Conservation (phyloP, 78 protist species). For the Thecamonas trahens region DNA sequence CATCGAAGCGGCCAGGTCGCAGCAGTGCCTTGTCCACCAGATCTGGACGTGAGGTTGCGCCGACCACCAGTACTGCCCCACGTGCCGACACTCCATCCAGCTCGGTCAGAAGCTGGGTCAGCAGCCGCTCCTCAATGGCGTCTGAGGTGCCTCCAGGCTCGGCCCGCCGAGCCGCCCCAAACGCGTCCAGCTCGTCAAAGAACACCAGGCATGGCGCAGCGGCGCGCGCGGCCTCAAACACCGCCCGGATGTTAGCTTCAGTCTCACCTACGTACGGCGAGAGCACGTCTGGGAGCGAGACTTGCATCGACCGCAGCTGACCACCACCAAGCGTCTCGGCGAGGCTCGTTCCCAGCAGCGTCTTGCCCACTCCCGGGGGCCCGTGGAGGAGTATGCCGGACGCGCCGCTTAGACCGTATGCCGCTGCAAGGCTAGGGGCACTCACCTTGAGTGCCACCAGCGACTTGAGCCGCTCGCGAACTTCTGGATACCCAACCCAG, state of each 20-base stretch:
- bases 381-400: slow-evolving; percentile 97
- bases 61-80: neutral
- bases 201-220: slow-evolving; percentile 44
- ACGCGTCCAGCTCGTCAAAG: slow-evolving; percentile 64
- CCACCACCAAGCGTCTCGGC: no score
- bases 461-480: no score
- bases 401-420: no score
- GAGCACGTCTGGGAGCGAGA: slow-evolving; percentile 21
- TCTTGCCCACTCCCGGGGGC: slow-evolving; percentile 99
- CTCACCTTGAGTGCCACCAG: no score
- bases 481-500: no score
- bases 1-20: slow-evolving; percentile 22
- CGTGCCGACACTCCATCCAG: slow-evolving; percentile 7
- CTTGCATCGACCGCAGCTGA: no score
- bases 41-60: neutral
- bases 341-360: no score
- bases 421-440: no score
- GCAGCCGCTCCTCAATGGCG: slow-evolving; percentile 13
- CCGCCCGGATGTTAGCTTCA: slow-evolving; percentile 26
- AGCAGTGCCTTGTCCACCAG: slow-evolving; percentile 5
- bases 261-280: slow-evolving; percentile 48
- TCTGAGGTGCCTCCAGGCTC: neutral
- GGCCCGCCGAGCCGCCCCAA: slow-evolving; percentile 22
- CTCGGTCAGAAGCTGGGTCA: slow-evolving; percentile 46
- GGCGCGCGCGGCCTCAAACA: slow-evolving; percentile 3